Base-by-base conservation (phyloP, 768 basidiomycete genomes). In the Leccinum disarticulatum region DNA sequence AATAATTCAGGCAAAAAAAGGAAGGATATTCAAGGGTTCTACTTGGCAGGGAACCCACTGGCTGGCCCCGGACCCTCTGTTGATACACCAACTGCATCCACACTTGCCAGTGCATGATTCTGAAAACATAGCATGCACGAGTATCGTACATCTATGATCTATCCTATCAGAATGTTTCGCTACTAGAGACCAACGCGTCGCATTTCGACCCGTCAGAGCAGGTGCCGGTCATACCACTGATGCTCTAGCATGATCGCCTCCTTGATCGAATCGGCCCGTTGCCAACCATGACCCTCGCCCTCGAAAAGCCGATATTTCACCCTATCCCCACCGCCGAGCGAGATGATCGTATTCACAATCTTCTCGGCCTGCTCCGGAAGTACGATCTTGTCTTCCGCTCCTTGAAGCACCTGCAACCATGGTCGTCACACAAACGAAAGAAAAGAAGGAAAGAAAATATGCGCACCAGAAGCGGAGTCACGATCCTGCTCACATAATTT, bases 341-440 rank as follows among this genome's bases (percentile, higher is more conserved):
- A 55, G 8, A 60, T 43, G 58, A 70, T 69, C 61, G 61, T 70
- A 17, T 68, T 61, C 52, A 75, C 71, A 35, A 74, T 76, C 6
- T 64, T 65, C 52, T 68, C 60, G 0, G 89, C 81, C 66, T 92
- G 90, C 17, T 77, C 79, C 3, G 85, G 87, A 0, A 84, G 89
- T 0, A 93, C 91, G 31, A 90, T 79, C 60, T 73, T 75, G 69
- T 90, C 87, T 0, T 77, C 69, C 1, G 80, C 75, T 7, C 88
- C 88, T 75, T 92, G 88, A 19, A 90, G 73, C 19, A 90, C 81
- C 88, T 90, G 56, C 15, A 30, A 50, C 8, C 27, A 2, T 1
- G 2, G n/a, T 28, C 14, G 22, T 48, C 47, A 27, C 25, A 48
- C 22, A 25, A 48, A 14, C 14, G 15, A 48, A 46, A 19, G 19